Base-by-base conservation (phyloP, 495 filamentous ascomycete genomes). In the Xylaria venustula region DNA sequence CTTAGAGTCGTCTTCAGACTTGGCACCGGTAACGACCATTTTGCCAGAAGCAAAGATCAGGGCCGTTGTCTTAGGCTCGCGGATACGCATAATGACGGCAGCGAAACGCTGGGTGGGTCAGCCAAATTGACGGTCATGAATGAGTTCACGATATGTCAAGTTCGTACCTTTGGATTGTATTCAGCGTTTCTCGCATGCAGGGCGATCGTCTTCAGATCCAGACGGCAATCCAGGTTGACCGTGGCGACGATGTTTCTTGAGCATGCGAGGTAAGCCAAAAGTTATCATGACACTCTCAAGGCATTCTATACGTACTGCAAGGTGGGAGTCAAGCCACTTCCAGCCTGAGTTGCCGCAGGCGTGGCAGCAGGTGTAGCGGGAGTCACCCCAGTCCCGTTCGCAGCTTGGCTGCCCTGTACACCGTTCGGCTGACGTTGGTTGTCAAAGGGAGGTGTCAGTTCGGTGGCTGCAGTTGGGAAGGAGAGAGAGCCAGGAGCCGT, bases 21-120 rank as follows among this genome's bases (percentile, higher is more conserved):
- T 98, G 55, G 95, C 94, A 77, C 94, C 94, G 34, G 94, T 98
- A 32, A 98, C 94, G 44, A 98, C 94, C 94, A 98, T 98, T 87
- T 98, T 98, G 78, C 94, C 94, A 0, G 90, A 93, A 17, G 94
- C 94, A 72, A 98, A 98, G 83, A 98, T 97, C 41, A 98, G 79
- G 1, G 94, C 94, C 9, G 94, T 98, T 2, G 94, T 98, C 83
- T 98, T 98, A 23, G 94, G 94, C 66, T 98, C 94, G 68, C 94
- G 95, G 70, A 98, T 98, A 78, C 94, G 91, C 95, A 98, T 98
- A 80, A 98, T 98, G 58, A 98, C 94, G 73, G 94, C 94, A 55
- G 94, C 94, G 73, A 98, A 98, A 90, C 94, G 94, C 94, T 98
- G 86, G 73, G 71, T 54, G 69, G 67, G 67, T 67, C 72, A 71